Evolutionary conservation across 208 protist species (phyloP).

Genomic region (Crithidia thermophila): DNA sequence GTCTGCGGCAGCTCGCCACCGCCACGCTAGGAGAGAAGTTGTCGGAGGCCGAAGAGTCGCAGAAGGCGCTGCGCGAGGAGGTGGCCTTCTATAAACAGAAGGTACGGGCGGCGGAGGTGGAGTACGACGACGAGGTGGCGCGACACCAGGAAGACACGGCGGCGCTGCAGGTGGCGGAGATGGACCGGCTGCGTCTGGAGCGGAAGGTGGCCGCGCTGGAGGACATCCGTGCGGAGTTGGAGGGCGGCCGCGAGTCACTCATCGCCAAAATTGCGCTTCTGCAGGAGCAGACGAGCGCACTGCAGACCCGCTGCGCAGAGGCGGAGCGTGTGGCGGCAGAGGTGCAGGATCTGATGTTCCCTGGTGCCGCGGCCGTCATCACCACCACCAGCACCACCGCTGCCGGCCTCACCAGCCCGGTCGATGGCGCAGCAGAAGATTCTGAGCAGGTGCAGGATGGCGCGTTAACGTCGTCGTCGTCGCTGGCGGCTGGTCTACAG

Average conservation of each 20-base stretch:
- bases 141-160: slow-evolving; percentile 26
- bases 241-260: slow-evolving; percentile 41
- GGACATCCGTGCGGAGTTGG: slow-evolving; percentile 32
- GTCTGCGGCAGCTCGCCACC: slow-evolving; percentile 15
- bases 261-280: slow-evolving; percentile 47
- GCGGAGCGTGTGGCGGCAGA: slow-evolving; percentile 32
- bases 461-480: too few species aligned
- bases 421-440: not conserved
- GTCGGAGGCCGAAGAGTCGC: slow-evolving; percentile 21
- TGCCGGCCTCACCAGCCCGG: slow-evolving; percentile 1
- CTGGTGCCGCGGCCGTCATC: not conserved
- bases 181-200: slow-evolving; percentile 37
- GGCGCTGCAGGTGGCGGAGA: slow-evolving; percentile 38
- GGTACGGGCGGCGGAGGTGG: slow-evolving; percentile 24
- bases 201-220: slow-evolving; percentile 41
- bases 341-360: slow-evolving; percentile 32
- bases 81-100: slow-evolving; percentile 31
- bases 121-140: slow-evolving; percentile 22
- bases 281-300: slow-evolving; percentile 29
- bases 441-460: too few species aligned
- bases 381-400: slow-evolving; percentile 2
- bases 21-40: slow-evolving; percentile 18
- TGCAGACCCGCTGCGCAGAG: slow-evolving; percentile 31
- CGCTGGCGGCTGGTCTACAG: not conserved
- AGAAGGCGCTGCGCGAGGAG: slow-evolving; percentile 29